Conservation (phyloP, 805 yeast species). For the Ogataea saltuana region DNA sequence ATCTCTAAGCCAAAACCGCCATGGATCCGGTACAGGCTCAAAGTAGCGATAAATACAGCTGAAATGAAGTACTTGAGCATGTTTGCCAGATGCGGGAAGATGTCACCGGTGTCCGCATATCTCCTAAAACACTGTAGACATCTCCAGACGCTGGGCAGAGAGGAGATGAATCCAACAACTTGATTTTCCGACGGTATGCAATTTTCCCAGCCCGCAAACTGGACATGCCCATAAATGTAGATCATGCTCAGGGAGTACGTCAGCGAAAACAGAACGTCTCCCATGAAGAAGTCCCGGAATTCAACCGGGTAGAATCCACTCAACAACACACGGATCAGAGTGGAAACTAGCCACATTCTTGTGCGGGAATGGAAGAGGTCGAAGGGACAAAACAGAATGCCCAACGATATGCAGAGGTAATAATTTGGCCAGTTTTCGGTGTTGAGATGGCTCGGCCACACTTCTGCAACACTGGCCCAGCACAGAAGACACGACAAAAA, state of each 20-base stretch:
- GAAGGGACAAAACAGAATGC: conserved; percentile 63
- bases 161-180: conserved; percentile 74
- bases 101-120: conserved; percentile 86
- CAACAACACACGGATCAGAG: conserved; percentile 66
- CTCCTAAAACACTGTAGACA: conserved; percentile 87
- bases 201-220: conserved; percentile 57
- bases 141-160: conserved; percentile 88
- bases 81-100: conserved; percentile 94
- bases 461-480: conserved; percentile 72
- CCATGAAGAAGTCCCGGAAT: conserved; percentile 88
- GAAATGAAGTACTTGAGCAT: conserved; percentile 72
- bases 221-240: conserved; percentile 80
- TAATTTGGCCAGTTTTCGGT: conserved; percentile 79
- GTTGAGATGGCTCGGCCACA: conserved; percentile 58
- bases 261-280: conserved; percentile 84
- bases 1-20: conserved; percentile 43
- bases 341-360: conserved; percentile 75
- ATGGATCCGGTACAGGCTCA: conserved; percentile 76
- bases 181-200: conserved; percentile 81
- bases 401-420: conserved; percentile 53
- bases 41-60: conserved; percentile 61
- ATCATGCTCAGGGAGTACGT: conserved; percentile 84
- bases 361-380: conserved; percentile 54
- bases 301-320: conserved; percentile 94
- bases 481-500: conserved; percentile 57